These are phyloP conservation scores for Paraphaeosphaeria minitans DNA, from an alignment of 2,329 filamentous ascomycete genomes.

Conservation along the genomic window DNA sequence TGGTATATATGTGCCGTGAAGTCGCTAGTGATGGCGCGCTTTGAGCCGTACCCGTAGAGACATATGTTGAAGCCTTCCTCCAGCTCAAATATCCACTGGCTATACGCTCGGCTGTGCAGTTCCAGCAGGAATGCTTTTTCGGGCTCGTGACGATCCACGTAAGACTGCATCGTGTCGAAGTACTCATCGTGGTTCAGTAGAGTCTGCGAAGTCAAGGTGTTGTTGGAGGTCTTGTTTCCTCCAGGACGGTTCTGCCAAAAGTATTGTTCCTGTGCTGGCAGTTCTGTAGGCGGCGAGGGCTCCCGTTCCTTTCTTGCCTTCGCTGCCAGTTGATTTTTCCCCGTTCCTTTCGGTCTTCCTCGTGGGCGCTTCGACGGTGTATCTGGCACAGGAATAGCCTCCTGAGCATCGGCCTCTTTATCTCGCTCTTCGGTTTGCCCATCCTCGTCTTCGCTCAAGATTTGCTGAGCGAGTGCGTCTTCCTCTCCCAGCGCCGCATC, in stretches of 20 bases:
- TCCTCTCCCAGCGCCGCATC: conserved; percentile 71
- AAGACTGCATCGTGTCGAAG: conserved; percentile 69
- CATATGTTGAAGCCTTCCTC: conserved; percentile 86
- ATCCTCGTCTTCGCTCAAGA: conserved; percentile 63
- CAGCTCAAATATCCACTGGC: conserved; percentile 92
- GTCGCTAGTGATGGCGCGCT: conserved; percentile 72
- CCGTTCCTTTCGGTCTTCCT: conserved; percentile 52
- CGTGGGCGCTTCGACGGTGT: conserved; percentile 61
- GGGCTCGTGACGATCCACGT: conserved; percentile 69
- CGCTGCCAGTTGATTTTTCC: conserved; percentile 43
- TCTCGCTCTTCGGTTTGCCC: conserved; percentile 42
- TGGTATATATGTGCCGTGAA: conserved; percentile 75
- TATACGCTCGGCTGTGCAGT: conserved; percentile 80
- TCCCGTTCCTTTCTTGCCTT: conserved; percentile 68
- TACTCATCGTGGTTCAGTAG: conserved; percentile 92
- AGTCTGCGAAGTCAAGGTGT: conserved; percentile 74
- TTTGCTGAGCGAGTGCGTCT: conserved; percentile 70
- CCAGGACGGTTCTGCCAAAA: conserved; percentile 91
- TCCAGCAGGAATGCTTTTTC: conserved; percentile 75
- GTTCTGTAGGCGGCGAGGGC: conserved; percentile 78
- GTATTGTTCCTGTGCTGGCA: conserved; percentile 88
- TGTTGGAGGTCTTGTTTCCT: conserved; percentile 81
- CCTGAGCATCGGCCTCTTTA: conserved; percentile 13
- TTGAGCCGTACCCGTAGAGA: conserved; percentile 91
- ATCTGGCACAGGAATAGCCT: conserved; percentile 49